These are phyloP conservation scores for Ilyonectria sp. DNA, from an alignment of 2,329 filamentous ascomycete genomes.

Conservation along the genomic window DNA sequence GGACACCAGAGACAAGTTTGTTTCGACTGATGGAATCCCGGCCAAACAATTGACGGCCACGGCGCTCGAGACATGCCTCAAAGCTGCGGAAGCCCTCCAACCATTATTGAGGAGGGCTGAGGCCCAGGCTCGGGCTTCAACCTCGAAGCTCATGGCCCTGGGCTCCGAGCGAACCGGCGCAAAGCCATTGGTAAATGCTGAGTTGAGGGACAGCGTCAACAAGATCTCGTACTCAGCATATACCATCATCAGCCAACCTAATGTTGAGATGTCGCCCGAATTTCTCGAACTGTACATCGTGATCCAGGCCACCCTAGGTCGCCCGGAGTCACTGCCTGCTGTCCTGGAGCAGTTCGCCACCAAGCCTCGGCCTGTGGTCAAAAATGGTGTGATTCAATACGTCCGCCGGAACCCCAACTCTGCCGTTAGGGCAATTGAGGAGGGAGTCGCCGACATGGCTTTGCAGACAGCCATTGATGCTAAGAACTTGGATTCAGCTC, in stretches of 20 bases:
- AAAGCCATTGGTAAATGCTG: conserved; percentile 50
- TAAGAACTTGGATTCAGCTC: conserved; percentile 82
- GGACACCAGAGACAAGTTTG: conserved; percentile 60
- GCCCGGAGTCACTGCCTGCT: conserved; percentile 82
- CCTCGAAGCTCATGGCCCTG: conserved; percentile 68
- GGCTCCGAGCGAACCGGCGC: conserved; percentile 54
- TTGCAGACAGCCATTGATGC: conserved; percentile 85
- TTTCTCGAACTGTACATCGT: conserved; percentile 83
- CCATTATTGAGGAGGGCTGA: conserved; percentile 58
- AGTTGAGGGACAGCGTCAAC: conserved; percentile 62
- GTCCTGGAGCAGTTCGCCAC: conserved; percentile 86
- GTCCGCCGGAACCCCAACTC: conserved; percentile 76
- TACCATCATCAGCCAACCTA: conserved; percentile 78
- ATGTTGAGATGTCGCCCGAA: conserved; percentile 83
- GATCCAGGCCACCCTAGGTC: conserved; percentile 80
- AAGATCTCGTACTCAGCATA: conserved; percentile 75
- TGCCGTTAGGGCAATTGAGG: conserved; percentile 79
- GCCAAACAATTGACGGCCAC: conserved; percentile 59
- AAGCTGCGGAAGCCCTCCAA: conserved; percentile 61
- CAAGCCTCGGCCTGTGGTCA: conserved; percentile 80
- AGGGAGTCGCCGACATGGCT: conserved; percentile 79
- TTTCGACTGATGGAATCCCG: conserved; percentile 62
- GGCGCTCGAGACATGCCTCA: conserved; percentile 62
- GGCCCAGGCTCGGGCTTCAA: conserved; percentile 60
- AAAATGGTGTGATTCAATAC: conserved; percentile 72